Conservation (phyloP, 805 yeast species). For the Teunomyces funiuensis region DNA sequence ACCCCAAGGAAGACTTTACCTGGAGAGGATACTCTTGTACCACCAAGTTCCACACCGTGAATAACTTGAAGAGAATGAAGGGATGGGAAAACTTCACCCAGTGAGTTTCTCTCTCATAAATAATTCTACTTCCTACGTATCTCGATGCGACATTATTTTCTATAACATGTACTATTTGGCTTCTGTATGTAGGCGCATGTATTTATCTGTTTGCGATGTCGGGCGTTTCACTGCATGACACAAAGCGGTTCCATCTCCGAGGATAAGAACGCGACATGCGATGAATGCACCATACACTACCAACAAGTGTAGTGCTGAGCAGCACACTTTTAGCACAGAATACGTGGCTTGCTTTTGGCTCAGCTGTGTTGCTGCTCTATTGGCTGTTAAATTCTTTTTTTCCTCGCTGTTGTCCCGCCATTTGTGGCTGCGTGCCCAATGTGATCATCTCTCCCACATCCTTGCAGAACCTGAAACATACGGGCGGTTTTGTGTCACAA, state of each 20-base stretch:
- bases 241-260: too few species aligned
- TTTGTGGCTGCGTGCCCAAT: too few species aligned
- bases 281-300: too few species aligned
- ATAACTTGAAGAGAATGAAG: slow-evolving; percentile 56
- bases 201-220: background rate
- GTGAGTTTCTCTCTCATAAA: slow-evolving; percentile 14
- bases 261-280: too few species aligned
- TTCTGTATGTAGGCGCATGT: too few species aligned
- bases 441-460: too few species aligned
- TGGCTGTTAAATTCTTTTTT: too few species aligned
- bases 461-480: slow-evolving; percentile 6
- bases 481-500: slow-evolving; percentile 3
- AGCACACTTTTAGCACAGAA: too few species aligned
- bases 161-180: background rate
- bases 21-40: slow-evolving; percentile 77
- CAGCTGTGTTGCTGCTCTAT: too few species aligned
- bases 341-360: too few species aligned
- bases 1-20: slow-evolving; percentile 71
- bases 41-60: slow-evolving; percentile 56
- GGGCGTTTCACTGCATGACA: background rate
- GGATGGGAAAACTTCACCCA: slow-evolving; percentile 67
- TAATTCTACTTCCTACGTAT: background rate
- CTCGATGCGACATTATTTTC: background rate
- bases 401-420: too few species aligned
- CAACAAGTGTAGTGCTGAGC: too few species aligned